A percentile compares a stretch with the other conserved stretches of the same genome.
These are phyloP conservation scores for Cladosporium sp. DNA, from an alignment of 2,329 filamentous ascomycete genomes.

Conservation along the genomic window DNA sequence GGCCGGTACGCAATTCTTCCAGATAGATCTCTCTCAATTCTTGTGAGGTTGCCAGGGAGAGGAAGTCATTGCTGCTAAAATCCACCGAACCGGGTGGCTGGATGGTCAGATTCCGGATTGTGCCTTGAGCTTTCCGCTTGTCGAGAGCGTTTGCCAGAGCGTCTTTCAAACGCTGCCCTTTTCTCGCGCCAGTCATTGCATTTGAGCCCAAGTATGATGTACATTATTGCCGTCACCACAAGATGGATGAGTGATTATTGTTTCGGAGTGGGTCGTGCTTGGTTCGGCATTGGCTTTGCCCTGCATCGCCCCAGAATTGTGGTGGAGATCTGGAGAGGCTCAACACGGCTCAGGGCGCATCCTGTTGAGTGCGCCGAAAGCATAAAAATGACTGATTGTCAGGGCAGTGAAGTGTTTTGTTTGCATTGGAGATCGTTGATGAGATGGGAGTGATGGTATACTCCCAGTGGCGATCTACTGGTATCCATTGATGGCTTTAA, in stretches of 20 bases:
- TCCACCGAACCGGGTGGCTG: conserved; percentile 47
- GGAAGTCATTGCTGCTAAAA: conserved; percentile 67
- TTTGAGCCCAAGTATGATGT: background rate
- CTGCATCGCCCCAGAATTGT: conserved; percentile 10
- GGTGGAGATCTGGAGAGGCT: conserved; percentile 11
- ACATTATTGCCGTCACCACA: background rate
- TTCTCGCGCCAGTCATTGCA: background rate
- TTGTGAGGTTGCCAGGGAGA: conserved; percentile 56
- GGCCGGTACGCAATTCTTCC: conserved; percentile 43
- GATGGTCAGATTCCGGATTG: conserved; percentile 50
- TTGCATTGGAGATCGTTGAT: background rate
- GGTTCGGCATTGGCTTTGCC: conserved; percentile 5
- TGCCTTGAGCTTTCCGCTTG: conserved; percentile 45
- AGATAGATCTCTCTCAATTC: conserved; percentile 52
- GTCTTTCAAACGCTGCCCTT: conserved; percentile 24
- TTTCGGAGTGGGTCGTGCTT: background rate
- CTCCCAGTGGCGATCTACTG: background rate
- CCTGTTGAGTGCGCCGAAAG: conserved; percentile 1
- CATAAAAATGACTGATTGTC: background rate
- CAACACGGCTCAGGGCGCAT: conserved; percentile 4
- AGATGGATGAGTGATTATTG: background rate
- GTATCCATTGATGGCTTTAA: background rate
- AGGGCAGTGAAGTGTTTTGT: background rate
- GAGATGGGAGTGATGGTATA: background rate
- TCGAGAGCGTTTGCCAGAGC: conserved; percentile 35